Evolutionary conservation across 129 eudicot species (phyloP), one percentile per base, ranked within the genome.

Genomic region (Artemisia annua): DNA sequence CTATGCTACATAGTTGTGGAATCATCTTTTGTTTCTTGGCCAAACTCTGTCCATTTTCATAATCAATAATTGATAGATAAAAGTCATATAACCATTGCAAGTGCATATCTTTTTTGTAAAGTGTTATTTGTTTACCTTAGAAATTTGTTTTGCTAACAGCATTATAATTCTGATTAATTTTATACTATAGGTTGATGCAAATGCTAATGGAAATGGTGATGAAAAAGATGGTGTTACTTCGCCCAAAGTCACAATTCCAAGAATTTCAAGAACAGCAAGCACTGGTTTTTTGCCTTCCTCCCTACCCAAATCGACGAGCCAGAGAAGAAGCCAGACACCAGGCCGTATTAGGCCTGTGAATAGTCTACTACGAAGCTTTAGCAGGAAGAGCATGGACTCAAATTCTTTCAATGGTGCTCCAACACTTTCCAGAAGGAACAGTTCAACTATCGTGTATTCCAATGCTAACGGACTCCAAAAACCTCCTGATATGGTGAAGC

Each of bases 391-490:
- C 46, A 67, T 67, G 28, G 87, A 81, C 7, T 73, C 80, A 55
- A 9, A 67, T 2, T 35, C 71, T 14, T 24, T 54, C 22, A 82
- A 73, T 30, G 20, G 4, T 5, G 55, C 17, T 13, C 78, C 72
- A 59, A 73, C 67, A 61, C 11, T 20, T 72, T 83, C 87, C 65
- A 53, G 49, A 63, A 82, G 71, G 57, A 81, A 76, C 53, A 60
- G 76, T 17, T 82, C 80, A 14, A 74, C 71, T 30, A 88, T 91
- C 44, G 62, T 88, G 72, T 91, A 75, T 66, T 91, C 97, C 7
- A 89, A 83, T 81, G 86, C 93, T 1, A 61, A 77, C 1, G 96
- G 96, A 20, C 49, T 88, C 17, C 66, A 83, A 7, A 92, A 85
- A 50, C 91, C 96, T 0, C 90, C 86, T 0, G 55, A 81, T 5